Percentiles rank a stretch among this genome's conserved stretches.
Evolutionary conservation across 176 grass and related monocot genomes (phyloP).

Genomic region (Typha latifolia): DNA sequence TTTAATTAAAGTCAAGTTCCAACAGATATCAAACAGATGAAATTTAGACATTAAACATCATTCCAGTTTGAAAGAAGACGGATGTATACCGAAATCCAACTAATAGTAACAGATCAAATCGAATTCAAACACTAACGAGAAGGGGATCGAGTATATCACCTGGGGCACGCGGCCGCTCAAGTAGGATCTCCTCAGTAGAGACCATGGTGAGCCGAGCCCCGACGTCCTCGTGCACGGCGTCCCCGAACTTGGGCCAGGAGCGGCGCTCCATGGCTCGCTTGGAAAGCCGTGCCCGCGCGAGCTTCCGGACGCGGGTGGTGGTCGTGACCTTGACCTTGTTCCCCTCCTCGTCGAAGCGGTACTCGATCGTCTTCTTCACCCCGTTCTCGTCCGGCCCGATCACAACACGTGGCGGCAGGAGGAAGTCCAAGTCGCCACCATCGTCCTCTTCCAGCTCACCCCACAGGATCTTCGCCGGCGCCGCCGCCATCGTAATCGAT

Average conservation of each 20-base stretch:
- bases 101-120: neutral
- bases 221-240: slow-evolving; percentile 53
- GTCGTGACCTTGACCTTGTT: slow-evolving; percentile 81
- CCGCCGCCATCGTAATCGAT: slow-evolving; percentile 16
- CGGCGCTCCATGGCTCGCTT: slow-evolving; percentile 71
- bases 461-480: slow-evolving; percentile 50
- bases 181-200: slow-evolving; percentile 74
- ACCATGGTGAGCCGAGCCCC: slow-evolving; percentile 60
- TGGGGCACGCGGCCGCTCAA: slow-evolving; percentile 71
- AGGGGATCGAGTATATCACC: slow-evolving; percentile 19
- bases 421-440: slow-evolving; percentile 60
- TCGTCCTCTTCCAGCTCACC: slow-evolving; percentile 72
- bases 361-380: slow-evolving; percentile 61
- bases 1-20: no score
- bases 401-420: slow-evolving; percentile 61
- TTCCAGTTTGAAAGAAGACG: no score
- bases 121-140: neutral
- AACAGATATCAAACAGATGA: no score
- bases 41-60: no score
- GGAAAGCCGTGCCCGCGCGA: slow-evolving; percentile 51
- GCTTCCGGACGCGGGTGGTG: slow-evolving; percentile 62
- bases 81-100: neutral
- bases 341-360: slow-evolving; percentile 65
- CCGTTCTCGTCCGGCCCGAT: slow-evolving; percentile 69
- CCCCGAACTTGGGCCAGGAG: slow-evolving; percentile 75